Conservation (phyloP, 345 rosid genomes). For the Populus euphratica region DNA sequence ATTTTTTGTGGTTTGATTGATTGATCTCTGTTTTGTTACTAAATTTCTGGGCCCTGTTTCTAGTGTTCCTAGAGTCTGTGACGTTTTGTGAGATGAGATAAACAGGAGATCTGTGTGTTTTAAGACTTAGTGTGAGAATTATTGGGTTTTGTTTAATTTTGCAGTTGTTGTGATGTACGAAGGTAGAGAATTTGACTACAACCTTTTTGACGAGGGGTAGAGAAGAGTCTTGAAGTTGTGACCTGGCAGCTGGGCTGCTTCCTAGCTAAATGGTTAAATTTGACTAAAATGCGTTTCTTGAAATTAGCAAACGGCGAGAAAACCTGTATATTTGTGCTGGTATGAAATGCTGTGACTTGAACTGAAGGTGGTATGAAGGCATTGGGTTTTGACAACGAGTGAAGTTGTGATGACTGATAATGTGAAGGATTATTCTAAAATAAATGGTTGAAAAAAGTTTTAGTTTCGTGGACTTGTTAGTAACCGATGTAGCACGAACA, state of each 20-base stretch:
- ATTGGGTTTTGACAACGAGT: neutral
- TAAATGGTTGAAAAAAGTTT: neutral
- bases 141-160: neutral
- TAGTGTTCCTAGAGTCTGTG: neutral
- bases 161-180: neutral
- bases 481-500: neutral
- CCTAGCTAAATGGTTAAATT: neutral
- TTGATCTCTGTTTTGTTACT: neutral
- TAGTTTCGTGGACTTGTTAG: neutral
- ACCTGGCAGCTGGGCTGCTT: neutral
- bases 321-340: neutral
- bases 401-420: neutral
- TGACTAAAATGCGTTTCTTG: neutral
- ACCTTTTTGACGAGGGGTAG: neutral
- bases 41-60: neutral
- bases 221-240: neutral
- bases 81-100: neutral
- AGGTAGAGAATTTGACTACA: neutral
- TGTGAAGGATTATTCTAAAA: neutral
- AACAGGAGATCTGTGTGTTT: conserved; percentile 9
- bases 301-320: neutral
- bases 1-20: neutral
- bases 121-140: neutral
- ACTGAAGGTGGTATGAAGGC: neutral
- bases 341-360: neutral